Base-by-base conservation (phyloP, 176 grass and related monocot species). In the Cenchrus purpureus region DNA sequence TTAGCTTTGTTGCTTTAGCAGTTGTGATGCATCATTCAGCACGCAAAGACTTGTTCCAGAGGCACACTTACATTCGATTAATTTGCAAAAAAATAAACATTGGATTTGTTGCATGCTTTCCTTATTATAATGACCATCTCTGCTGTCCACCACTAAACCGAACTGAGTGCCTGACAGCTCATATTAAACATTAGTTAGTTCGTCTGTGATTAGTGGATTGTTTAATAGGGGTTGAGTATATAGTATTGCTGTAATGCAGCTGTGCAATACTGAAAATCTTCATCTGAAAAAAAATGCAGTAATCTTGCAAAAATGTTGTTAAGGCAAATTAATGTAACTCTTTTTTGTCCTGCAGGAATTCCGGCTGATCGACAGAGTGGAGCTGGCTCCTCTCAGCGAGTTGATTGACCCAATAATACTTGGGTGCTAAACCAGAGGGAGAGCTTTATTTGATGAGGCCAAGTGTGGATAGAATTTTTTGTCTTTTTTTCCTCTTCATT, bases 351-450 rank as follows among this genome's bases (percentile, higher is more conserved):
- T 83, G 45, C 85, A 98, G 97, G 97, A 96, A 84, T 99, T 99
- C 75, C 66, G 67, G 8, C 79, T 99, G 43, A 96, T 99, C 7
- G 91, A 99, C 74, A 90, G 85, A 71, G 53, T 69, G 54, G 97
- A 99, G 82, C 84, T 99, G 64, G 90, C 91, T 66, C 93, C 97
- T 63, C 97, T 99, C 11, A 85, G 82, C 25, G 91, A 99, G 51
- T 77, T 99, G 70, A 71, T 96, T 11, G 93, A 96, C 15, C 82
- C 93, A 20, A 95, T 98, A 82, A 79, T 84, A 20, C 65, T 79
- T 78, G 72, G 77, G 56, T 79, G 66, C 61, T 92, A 60, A 86
- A 34, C 15, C 16, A 52, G 49, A 63, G 25, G 25, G 29, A 43
- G 42, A 22, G n/a, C 25, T 81, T 40, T 40, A 40, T 40, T 53